Percentiles rank a stretch among this genome's conserved stretches.
Evolutionary conservation across 305 asterid genomes (phyloP).

Genomic region (Caryopteris hybrid): DNA sequence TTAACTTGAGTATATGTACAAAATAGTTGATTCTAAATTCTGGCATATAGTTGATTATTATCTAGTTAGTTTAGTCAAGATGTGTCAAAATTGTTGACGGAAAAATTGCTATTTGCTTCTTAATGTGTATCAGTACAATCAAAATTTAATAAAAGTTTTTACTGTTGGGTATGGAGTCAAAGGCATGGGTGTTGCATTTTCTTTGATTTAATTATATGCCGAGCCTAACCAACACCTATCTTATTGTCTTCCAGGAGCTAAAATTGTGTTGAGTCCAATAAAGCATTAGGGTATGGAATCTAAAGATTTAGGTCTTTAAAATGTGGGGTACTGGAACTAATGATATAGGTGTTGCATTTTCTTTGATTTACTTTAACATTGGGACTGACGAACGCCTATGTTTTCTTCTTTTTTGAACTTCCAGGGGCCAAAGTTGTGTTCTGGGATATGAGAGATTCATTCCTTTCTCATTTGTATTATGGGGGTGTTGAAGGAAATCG

Average conservation of each 20-base stretch:
- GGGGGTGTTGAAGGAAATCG: conserved; percentile 79
- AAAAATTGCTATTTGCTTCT: neutral
- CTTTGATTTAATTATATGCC: neutral
- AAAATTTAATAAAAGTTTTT: neutral
- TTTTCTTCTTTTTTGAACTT: conserved; percentile 15
- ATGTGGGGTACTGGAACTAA: conserved; percentile 8
- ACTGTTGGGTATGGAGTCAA: neutral
- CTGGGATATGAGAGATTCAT: conserved; percentile 91
- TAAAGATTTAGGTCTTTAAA: neutral
- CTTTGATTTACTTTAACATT: neutral
- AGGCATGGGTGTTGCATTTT: neutral
- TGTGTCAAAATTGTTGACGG: neutral
- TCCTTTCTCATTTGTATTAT: conserved; percentile 57
- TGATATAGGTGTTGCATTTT: conserved; percentile 1
- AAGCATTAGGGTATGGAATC: neutral
- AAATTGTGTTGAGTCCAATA: conserved; percentile 48
- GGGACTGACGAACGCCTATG: conserved; percentile 13
- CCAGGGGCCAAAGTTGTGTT: conserved; percentile 85
- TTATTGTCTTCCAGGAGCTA: conserved; percentile 43
- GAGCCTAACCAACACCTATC: conserved; percentile 16
- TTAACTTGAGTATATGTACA: neutral
- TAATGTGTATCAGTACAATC: neutral
- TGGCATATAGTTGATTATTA: neutral
- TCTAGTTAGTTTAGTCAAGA: neutral
- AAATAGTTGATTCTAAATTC: neutral